Evolutionary conservation across 352 stramenopile genomes (phyloP).

Genomic region (Blastocystis sp.): DNA sequence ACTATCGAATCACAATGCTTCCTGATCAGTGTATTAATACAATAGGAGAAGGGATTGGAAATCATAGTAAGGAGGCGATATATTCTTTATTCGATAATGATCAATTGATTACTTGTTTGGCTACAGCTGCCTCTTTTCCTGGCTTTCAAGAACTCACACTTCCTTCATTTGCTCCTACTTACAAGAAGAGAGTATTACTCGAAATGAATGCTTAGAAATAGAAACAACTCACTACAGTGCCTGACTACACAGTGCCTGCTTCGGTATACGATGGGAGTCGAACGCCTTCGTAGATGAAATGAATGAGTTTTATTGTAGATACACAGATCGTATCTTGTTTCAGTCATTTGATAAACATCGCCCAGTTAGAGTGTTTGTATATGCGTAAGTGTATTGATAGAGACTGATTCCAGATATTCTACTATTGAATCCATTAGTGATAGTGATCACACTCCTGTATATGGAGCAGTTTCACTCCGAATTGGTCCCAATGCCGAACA

Average conservation of each 20-base stretch:
- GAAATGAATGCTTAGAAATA: constrained; percentile 56
- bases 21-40: constrained; percentile 1
- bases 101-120: neutral
- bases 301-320: constrained; percentile 8
- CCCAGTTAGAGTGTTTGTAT: constrained; percentile 19
- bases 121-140: constrained; percentile 27
- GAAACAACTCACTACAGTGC: neutral
- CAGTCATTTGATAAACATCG: neutral
- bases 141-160: constrained; percentile 44
- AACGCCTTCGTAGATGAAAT: constrained; percentile 1
- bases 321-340: constrained; percentile 48
- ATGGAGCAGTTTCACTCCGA: constrained; percentile 32
- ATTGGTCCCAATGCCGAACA: constrained; percentile 13
- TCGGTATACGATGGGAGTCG: neutral
- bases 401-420: constrained; percentile 4
- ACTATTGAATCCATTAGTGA: neutral
- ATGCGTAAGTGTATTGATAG: neutral
- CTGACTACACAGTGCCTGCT: neutral
- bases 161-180: constrained; percentile 48
- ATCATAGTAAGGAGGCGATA: neutral
- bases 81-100: constrained; percentile 18
- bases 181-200: neutral
- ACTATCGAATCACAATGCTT: constrained; percentile 22
- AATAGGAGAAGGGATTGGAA: neutral
- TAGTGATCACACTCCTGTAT: constrained; percentile 37